Evolutionary conservation across 257 asterid species (phyloP).

Genomic region (Orobanche coerulescens): DNA sequence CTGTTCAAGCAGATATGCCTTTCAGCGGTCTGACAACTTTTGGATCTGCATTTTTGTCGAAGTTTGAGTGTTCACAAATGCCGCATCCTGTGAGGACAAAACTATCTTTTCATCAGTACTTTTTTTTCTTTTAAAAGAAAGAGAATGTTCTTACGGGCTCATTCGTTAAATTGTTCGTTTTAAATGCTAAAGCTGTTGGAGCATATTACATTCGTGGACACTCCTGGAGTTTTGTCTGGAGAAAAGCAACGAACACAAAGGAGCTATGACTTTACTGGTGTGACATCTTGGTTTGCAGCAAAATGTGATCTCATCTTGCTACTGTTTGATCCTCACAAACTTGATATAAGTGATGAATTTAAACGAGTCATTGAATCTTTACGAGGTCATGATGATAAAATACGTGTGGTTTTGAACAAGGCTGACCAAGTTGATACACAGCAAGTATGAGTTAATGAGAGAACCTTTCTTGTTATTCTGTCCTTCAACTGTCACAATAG

Average conservation of each 20-base stretch:
- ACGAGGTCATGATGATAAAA: slow-evolving; percentile 94
- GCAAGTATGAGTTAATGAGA: slow-evolving; percentile 39
- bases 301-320: slow-evolving; percentile 88
- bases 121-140: neutral
- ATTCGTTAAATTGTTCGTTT: slow-evolving; percentile 13
- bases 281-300: slow-evolving; percentile 94
- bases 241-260: slow-evolving; percentile 95
- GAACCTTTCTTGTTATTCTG: neutral
- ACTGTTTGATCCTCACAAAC: slow-evolving; percentile 93
- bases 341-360: slow-evolving; percentile 93
- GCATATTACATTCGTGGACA: slow-evolving; percentile 89
- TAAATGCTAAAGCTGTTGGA: slow-evolving; percentile 63
- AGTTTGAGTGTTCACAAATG: slow-evolving; percentile 98
- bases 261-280: slow-evolving; percentile 96
- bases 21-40: slow-evolving; percentile 82
- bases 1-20: slow-evolving; percentile 98
- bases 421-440: slow-evolving; percentile 98
- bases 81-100: slow-evolving; percentile 79
- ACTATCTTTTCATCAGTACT: neutral
- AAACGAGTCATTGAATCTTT: slow-evolving; percentile 85
- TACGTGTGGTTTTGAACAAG: slow-evolving; percentile 92
- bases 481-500: neutral
- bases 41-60: slow-evolving; percentile 86
- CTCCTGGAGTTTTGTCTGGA: slow-evolving; percentile 95
- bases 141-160: neutral